A percentile compares a stretch with the other conserved stretches of the same genome.
Conservation (phyloP, 2,329 filamentous ascomycete species). For the Botryotinia calthae region DNA sequence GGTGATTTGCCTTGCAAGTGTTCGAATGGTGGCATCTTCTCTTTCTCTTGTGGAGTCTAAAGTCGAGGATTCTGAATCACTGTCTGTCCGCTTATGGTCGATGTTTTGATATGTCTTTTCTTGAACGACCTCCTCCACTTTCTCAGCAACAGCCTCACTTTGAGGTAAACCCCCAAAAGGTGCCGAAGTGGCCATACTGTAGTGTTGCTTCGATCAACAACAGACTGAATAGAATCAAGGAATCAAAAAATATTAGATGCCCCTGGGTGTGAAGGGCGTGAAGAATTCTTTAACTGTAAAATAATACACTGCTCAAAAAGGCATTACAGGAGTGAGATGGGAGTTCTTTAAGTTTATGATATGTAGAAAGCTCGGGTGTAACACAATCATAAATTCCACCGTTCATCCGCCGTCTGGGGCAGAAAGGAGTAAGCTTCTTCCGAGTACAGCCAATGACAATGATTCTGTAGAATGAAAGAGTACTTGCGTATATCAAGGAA, state of each 20-base stretch:
- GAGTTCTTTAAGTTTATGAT: neutral
- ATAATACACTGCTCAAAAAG: no score
- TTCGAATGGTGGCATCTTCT: constrained; percentile 10
- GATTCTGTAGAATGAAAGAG: neutral
- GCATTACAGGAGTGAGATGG: neutral
- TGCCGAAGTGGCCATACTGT: constrained; percentile 24
- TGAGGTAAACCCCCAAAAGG: constrained; percentile 23
- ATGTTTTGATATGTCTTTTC: constrained; percentile 3
- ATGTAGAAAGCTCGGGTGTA: neutral
- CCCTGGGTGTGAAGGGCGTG: neutral
- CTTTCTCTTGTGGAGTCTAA: constrained; percentile 6
- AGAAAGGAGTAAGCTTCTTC: constrained; percentile 1
- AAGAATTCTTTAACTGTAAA: neutral
- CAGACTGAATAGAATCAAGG: neutral
- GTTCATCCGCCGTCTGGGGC: neutral
- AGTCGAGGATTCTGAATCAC: constrained; percentile 15
- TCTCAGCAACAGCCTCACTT: constrained; percentile 18
- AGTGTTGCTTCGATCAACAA: neutral
- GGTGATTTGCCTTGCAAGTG: constrained; percentile 17
- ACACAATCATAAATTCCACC: neutral
- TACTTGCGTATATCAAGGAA: neutral
- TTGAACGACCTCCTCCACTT: constrained; percentile 12
- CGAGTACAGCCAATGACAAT: neutral
- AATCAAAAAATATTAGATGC: neutral
- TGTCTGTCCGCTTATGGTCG: constrained; percentile 1